Base-by-base conservation (phyloP, 345 rosid genomes). In the Syzygium oleosum region DNA sequence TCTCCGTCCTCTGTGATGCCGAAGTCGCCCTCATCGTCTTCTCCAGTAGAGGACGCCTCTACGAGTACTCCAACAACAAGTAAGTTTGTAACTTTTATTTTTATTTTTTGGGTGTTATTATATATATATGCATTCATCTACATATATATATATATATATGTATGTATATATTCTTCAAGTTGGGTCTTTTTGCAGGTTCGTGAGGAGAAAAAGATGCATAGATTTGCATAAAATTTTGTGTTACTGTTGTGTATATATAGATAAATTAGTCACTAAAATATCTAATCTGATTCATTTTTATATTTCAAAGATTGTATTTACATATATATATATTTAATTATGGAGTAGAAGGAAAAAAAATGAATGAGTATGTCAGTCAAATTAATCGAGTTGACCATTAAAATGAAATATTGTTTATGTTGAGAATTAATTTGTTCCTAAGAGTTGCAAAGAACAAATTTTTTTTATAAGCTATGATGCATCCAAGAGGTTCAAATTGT, bases 1-100 rank as follows among this genome's bases (percentile, higher is more conserved):
- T 97, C 3, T 95, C 99, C 1, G 96, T 97, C 15, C 97, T 97
- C 9, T 97, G 99, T 34, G 99, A 97, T 88, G 99, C 99, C 29
- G 99, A 97, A 88, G 97, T 97, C 5, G 98, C 98, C 12, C 98
- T 97, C 87, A 92, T 97, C 43, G 99, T 97, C 95, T 97, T 96
- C 96, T 97, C 99, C 8, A 96, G 93, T 87, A 96, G 99, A 29
- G 99, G 99, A 63, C 99, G 99, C 85, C 98, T 97, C 94, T 96
- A 97, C 46, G 99, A 97, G 92, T 97, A 96, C 91, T 94, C 98
- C 27, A 97, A 96, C 90, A 96, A 94, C 96, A 96, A 93, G 99
- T 97, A 94, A 93, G 52, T 77, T 52, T 13, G 11, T 19, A 51
- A 15, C 53, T 9, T 49, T 73, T 46, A 0, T 43, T 80, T 49